Base-by-base conservation (phyloP, 2,329 filamentous ascomycete species). In the Xylariaceae sp. region DNA sequence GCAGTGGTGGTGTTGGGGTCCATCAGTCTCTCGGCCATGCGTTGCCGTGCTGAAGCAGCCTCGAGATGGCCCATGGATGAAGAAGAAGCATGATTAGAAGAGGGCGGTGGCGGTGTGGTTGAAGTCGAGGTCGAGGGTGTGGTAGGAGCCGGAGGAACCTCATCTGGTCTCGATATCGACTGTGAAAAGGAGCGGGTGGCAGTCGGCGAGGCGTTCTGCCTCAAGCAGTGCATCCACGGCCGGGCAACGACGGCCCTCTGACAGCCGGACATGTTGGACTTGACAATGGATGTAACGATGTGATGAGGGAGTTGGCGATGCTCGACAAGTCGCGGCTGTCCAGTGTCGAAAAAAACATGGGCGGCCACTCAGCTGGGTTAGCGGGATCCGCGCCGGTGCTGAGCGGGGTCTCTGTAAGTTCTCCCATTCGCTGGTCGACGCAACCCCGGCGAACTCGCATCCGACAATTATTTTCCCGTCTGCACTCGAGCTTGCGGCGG, bases 1-100 rank as follows among this genome's bases (percentile, higher is more conserved):
- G 76, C 82, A 39, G 81, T 77, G 22, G 88, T 86, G n/a, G 81
- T 83, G 54, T 80, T 75, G n/a, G 85, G 87, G 65, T 90, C 81
- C 58, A 82, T 70, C 58, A 77, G 71, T 56, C 71, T 66, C 31
- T 71, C 68, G 48, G 66, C 66, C 51, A 73, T 57, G 31, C 61
- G 56, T 2, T 55, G 12, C 17, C 47, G 42, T 11, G 39, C 49
- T 6, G 53, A 43, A 32, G 55, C 56, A 19, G 58, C 54, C 19
- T 56, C 54, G 14, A 53, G 38, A 15, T 58, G 39, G 35, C 54
- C 40, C 27, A 45, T 44, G 12, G 47, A 47, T 15, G 36, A 57
- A 50, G 47, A 60, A 48, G 51, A 55, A 42, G 48, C 52, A 38
- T 42, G 58, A 52, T 55, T 57, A 45, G 44, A 57, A 41, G 52